Base-by-base conservation (phyloP, 176 grass and related monocot species). In the Bothriochloa decipiens region DNA sequence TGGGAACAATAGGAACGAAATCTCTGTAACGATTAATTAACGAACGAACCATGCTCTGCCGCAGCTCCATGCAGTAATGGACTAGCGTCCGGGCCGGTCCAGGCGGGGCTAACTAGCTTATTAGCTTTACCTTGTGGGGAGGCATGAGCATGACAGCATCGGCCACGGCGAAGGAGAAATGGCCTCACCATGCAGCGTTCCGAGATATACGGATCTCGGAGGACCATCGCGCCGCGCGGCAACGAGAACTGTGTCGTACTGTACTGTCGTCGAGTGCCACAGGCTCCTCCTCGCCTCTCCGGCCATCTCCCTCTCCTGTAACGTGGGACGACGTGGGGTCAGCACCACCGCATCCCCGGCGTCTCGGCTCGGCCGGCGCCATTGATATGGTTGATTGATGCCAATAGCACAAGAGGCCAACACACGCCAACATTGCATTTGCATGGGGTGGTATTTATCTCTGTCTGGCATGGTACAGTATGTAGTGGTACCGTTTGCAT, bases 1-100 rank as follows among this genome's bases (percentile, higher is more conserved):
- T 32, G 29, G 74, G 69, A 72, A 49, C 82, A 75, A 84, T 29
- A 28, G 27, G 87, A 84, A 89, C 76, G 57, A 68, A 16, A 52
- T 52, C 64, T 55, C 52, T 55, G 52, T 69, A 6, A 17, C 47
- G 5, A 52, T 52, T 52, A 32, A 32, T 32, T 52, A 61, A 63
- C 13, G 57, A 61, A 63, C 13, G 57, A 62, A 62, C 16, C 28
- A 61, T 25, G 57, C 57, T 9, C 22, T n/a, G 2, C 18, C 12
- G 80, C 39, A 7, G 1, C 47, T 8, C 1, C 13, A 15, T 6
- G 72, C 0, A 47, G 35, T 75, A 61, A 69, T 89, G 76, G 82
- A 62, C 87, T 75, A 75, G 5, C 61, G 29, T 32, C 29, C 29
- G 29, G 29, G 29, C 29, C 29, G 2, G 2, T 32, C 29, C 29